These are phyloP conservation scores for Sporothrix dimorphospora DNA, from an alignment of 2,329 filamentous ascomycete species.

Conservation along the genomic window DNA sequence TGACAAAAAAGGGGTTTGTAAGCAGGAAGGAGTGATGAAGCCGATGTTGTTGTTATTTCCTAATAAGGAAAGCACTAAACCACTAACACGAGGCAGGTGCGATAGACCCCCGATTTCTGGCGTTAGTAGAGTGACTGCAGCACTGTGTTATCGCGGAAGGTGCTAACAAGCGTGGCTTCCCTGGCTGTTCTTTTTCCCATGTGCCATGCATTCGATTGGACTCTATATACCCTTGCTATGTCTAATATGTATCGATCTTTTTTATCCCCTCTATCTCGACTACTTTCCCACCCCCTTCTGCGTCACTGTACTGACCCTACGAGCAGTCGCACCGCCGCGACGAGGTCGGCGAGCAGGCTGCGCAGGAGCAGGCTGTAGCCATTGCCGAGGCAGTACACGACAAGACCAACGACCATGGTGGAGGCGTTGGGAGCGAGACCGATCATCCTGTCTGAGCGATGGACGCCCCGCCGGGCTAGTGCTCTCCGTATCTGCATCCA, in stretches of 20 bases:
- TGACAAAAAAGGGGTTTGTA: not conserved
- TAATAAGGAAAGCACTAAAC: conserved; percentile 13
- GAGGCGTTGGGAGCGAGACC: not conserved
- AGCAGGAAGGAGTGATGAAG: not conserved
- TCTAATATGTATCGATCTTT: too few relatives aligned
- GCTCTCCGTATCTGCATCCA: not conserved
- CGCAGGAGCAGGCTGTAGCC: not conserved
- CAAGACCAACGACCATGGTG: not conserved
- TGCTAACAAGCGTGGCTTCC: too few relatives aligned
- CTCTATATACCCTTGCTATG: too few relatives aligned
- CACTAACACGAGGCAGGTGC: conserved; percentile 2
- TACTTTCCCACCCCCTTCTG: too few relatives aligned
- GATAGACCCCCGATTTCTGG: not conserved
- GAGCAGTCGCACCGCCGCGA: not conserved
- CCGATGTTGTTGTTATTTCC: not conserved
- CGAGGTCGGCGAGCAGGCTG: not conserved
- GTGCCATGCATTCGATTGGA: too few relatives aligned
- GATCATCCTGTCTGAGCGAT: too few relatives aligned
- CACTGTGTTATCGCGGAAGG: not conserved
- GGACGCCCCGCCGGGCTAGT: too few relatives aligned
- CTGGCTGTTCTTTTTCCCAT: too few relatives aligned
- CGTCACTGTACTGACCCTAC: not conserved
- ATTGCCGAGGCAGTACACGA: not conserved
- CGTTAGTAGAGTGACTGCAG: not conserved
- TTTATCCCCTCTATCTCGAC: too few relatives aligned